Base-by-base conservation (phyloP, 2,329 filamentous ascomycete genomes). In the Ophiostoma fasciatum region DNA sequence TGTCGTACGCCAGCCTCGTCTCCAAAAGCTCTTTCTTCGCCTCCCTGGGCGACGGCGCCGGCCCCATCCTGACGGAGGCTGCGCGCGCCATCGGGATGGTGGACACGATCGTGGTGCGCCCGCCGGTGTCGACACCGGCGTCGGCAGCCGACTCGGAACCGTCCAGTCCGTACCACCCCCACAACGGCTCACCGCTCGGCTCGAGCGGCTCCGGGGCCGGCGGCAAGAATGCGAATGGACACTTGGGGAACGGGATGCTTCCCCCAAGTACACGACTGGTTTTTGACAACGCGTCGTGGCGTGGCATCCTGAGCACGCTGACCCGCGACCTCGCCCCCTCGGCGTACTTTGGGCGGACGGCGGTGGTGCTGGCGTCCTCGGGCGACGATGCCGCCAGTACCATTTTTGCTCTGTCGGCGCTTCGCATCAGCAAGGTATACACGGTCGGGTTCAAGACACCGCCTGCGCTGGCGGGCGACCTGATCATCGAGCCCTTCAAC, bases 201-300 rank as follows among this genome's bases (percentile, higher is more conserved):
- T 17, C 23, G 40, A 46, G 37, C 14, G 31, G 31, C 19, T 23
- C 36, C 7, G 33, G 33, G 4, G 41, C 20, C 14, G 21, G 28
- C 15, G 21, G 19, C 15, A 26, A 8, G 17, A 38, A 35, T 33
- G 36, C 19, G 8, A 31, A 25, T 11, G 20, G 30, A 3, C 30
- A 36, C 10, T 5, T 13, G 4, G 29, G 35, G n/a, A 33, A 27
- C 23, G 46, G 46, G 5, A 59, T 59, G 3, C 47, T 69, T 4
- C 54, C 66, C 3, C 58, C 65, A 10, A 66, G 63, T 36, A 65
- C 66, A 0, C 60, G 61, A 5, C 69, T 88, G 28, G 61, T 87
- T 13, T 79, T 84, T 31, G 82, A 90, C 48, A 92, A 92, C 46
- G 79, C 82, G 10, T 75, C 76, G 12, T 90, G 83, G 82, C 84